A percentile compares a stretch with the other conserved stretches of the same genome.
Evolutionary conservation across 345 rosid species (phyloP).

Genomic region (Syzygium jambos): DNA sequence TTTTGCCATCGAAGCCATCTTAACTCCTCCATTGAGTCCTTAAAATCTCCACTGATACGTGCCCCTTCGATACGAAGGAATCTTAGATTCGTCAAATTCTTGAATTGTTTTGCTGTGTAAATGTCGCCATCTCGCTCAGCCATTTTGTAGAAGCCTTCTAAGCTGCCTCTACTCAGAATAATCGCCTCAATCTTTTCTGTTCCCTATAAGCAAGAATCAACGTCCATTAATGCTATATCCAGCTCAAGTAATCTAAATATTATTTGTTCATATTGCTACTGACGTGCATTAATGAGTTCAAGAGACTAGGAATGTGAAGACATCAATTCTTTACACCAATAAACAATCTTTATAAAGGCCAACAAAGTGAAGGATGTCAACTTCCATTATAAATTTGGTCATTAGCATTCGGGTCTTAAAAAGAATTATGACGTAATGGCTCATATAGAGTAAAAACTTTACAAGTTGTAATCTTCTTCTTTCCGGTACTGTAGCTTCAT

Average conservation of each 20-base stretch:
- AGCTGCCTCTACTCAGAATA: neutral
- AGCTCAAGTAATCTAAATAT: neutral
- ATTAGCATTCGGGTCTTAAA: neutral
- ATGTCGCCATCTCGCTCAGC: neutral
- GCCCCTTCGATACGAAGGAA: fast-evolving
- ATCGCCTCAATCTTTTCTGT: neutral
- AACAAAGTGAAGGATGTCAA: neutral
- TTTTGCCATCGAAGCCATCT: neutral
- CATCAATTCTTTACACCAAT: neutral
- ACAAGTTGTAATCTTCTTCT: neutral
- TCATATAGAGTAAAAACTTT: neutral
- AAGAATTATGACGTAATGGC: neutral
- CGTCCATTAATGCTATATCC: neutral
- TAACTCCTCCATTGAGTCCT: neutral
- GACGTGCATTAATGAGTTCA: neutral
- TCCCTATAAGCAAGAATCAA: neutral
- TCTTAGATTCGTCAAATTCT: neutral
- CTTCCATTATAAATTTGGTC: neutral
- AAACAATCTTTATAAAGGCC: neutral
- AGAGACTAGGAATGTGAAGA: neutral
- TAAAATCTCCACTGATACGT: neutral
- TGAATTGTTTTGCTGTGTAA: neutral
- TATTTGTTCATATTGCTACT: neutral
- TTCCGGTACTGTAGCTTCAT: neutral
- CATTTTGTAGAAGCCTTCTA: fast-evolving